Conservation (phyloP, 176 grass and related monocot species). For the Oropetium thomaeum region DNA sequence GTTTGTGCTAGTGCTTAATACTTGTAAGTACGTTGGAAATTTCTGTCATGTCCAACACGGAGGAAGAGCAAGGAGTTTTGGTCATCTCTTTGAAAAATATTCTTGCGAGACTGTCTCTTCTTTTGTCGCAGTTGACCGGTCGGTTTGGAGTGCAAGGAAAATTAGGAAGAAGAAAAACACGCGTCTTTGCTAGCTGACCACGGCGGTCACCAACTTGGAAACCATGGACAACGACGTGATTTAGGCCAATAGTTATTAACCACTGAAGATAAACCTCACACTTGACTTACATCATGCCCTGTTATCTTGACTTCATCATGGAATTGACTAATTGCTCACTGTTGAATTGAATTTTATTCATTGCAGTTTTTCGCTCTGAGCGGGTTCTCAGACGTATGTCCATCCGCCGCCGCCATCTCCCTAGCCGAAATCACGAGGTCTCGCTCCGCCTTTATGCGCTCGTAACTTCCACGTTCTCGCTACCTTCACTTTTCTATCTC, state of each 20-base stretch:
- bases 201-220: neutral
- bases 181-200: neutral
- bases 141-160: neutral
- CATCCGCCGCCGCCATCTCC: no score
- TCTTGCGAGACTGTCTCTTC: neutral
- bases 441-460: no score
- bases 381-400: no score
- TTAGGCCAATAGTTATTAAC: neutral
- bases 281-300: no score
- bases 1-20: no score
- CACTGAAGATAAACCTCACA: constrained; percentile 11
- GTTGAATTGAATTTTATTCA: neutral
- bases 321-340: neutral
- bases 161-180: constrained; percentile 7
- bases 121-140: neutral
- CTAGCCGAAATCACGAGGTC: no score
- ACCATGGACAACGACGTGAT: neutral
- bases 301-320: neutral
- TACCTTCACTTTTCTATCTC: no score
- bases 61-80: neutral
- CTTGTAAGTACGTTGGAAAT: no score
- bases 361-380: constrained; percentile 68
- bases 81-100: neutral
- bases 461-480: no score
- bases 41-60: no score